Evolutionary conservation across 2,329 filamentous ascomycete genomes (phyloP), one percentile per base, ranked within the genome.

Genomic region (Sordariomycetes sp.): DNA sequence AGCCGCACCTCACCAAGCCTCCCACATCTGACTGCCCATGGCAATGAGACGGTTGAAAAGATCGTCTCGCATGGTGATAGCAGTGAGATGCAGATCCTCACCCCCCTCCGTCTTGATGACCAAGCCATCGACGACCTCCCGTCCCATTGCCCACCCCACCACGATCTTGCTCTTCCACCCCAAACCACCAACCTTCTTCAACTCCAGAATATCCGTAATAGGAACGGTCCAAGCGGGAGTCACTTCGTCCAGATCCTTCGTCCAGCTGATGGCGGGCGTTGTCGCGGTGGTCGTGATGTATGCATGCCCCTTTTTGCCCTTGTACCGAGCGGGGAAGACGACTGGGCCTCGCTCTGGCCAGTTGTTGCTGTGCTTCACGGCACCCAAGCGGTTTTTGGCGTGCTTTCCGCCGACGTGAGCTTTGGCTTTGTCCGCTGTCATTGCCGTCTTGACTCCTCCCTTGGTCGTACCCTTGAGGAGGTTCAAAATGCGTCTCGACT

Each of bases 91-190:
- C 39, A 68, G 71, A 33, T 60, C 63, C 12, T 70, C 58, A 0
- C 79, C 73, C 11, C 57, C 57, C 35, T 63, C 64, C n/a, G 76
- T 75, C 18, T 63, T 62, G 42, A 90, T 73, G 42, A 84, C 67
- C 43, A 93, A 45, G 0, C 83, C 84, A 59, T 92, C 86, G 1
- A 80, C 75, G 20, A 92, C 75, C 53, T 88, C 78, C 31, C 77
- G 68, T 1, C 76, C 72, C 47, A 86, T 69, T 1, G 82, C 79
- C 83, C 86, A 86, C 0, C 85, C 84, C 1, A 92, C 82, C 2
- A 92, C 70, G 32, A 92, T 59, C 61, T 86, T 90, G 2, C 78
- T 77, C 58, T 92, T 93, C 85, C 85, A 93, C 0, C 85, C 84
- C 23, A 88, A 65, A 0, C 86, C 86, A 5, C 86, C 85, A 2